These are phyloP conservation scores for Mycosarcoma maydis DNA, from an alignment of 1,284 basidiomycete species.

Conservation along the genomic window DNA sequence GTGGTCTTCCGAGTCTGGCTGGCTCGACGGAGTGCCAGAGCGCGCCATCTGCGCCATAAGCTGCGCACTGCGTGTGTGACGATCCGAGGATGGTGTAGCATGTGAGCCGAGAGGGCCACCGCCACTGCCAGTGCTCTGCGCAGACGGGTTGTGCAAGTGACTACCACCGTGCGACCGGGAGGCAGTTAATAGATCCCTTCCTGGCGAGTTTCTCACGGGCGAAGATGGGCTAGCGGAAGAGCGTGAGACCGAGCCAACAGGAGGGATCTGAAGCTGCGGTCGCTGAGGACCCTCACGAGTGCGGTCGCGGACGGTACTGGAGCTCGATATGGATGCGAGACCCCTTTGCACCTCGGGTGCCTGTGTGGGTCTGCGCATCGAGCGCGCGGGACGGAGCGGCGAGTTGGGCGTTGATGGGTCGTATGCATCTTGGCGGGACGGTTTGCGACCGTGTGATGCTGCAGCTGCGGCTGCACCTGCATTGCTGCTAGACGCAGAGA, in stretches of 20 bases:
- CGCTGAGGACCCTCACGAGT: slow-evolving; percentile 9
- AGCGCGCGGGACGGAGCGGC: slow-evolving; percentile 53
- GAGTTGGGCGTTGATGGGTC: slow-evolving; percentile 13
- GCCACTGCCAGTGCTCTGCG: slow-evolving; percentile 13
- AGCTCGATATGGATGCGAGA: slow-evolving; percentile 12
- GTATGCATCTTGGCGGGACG: slow-evolving; percentile 8
- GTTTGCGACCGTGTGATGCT: slow-evolving; percentile 9
- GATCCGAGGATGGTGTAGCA: slow-evolving; percentile 29
- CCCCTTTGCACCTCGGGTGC: slow-evolving; percentile 22
- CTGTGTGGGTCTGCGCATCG: slow-evolving; percentile 48
- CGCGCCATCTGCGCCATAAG: slow-evolving; percentile 50
- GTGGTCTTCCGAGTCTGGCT: slow-evolving; percentile 42
- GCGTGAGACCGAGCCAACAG: slow-evolving; percentile 16
- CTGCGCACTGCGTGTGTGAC: slow-evolving; percentile 45
- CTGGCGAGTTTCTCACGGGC: slow-evolving; percentile 24
- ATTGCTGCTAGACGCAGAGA: slow-evolving; percentile 7
- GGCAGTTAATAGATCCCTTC: slow-evolving; percentile 32
- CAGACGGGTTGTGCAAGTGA: slow-evolving; percentile 27
- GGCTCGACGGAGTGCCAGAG: slow-evolving; percentile 27
- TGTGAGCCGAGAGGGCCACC: slow-evolving; percentile 5
- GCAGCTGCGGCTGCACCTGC: slow-evolving; percentile 6
- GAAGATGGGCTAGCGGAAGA: slow-evolving; percentile 23
- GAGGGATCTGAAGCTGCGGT: slow-evolving; percentile 39
- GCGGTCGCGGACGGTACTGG: slow-evolving; percentile 21
- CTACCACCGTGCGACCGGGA: slow-evolving; percentile 21